Evolutionary conservation across 768 basidiomycete species (phyloP).

Genomic region (Serendipita sp.): DNA sequence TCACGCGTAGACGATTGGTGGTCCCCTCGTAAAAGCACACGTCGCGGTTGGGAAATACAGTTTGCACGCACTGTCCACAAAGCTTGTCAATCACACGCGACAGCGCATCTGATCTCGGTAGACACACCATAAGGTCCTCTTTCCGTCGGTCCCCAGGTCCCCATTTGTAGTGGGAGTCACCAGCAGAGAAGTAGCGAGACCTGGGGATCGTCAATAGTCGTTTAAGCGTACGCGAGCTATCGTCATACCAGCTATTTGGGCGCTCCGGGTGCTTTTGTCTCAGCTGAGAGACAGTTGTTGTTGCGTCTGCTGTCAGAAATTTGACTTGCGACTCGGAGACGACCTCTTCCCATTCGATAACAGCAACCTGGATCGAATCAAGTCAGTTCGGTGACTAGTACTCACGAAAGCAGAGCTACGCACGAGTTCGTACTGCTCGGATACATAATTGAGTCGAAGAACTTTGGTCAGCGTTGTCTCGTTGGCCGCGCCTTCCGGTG

Average conservation of each 20-base stretch:
- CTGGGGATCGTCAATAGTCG: not conserved
- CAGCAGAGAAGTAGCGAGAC: constrained; percentile 1
- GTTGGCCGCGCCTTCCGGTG: constrained; percentile 6
- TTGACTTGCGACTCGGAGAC: not conserved
- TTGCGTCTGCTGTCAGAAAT: not conserved
- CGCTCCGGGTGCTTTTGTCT: constrained; percentile 3
- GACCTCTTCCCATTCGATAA: not conserved
- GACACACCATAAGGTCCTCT: not conserved
- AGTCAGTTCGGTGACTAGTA: not conserved
- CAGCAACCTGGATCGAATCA: not conserved
- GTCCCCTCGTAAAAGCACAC: not conserved
- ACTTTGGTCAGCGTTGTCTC: not conserved
- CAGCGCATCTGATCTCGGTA: not conserved
- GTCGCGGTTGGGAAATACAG: not conserved
- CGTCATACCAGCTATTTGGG: not conserved
- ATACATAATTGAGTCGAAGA: constrained; percentile 6
- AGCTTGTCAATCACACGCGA: not conserved
- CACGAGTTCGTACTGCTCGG: constrained; percentile 2
- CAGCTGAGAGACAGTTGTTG: not conserved
- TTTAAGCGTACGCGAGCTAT: not conserved
- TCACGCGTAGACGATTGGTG: not conserved
- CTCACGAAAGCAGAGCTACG: not conserved
- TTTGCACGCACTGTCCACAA: not conserved
- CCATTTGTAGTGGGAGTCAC: constrained; percentile 6
- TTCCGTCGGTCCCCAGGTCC: not conserved